These are phyloP conservation scores for Chaetomiaceae sp. DNA, from an alignment of 2,329 filamentous ascomycete species.

Conservation along the genomic window DNA sequence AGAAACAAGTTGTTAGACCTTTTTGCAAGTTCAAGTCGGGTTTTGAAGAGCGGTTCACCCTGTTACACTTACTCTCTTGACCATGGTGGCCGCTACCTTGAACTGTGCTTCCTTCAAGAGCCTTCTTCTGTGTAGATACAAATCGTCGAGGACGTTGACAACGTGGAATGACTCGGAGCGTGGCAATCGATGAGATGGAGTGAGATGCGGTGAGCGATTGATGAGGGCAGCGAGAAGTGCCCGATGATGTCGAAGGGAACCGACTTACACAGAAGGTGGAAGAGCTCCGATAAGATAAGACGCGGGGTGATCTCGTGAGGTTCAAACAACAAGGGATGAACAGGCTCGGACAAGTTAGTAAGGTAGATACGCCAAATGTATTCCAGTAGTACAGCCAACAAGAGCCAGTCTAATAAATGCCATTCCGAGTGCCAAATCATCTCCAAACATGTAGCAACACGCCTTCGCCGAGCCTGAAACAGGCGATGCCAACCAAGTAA, in stretches of 20 bases:
- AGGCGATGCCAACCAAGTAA: neutral
- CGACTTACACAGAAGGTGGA: neutral
- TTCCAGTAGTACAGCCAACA: neutral
- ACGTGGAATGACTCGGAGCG: neutral
- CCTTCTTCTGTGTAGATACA: neutral
- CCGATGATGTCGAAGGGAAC: conserved; percentile 11
- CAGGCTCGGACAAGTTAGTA: neutral
- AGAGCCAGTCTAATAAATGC: conserved; percentile 12
- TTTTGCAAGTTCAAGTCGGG: no score
- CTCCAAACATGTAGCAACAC: conserved; percentile 2
- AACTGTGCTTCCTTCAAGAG: no score
- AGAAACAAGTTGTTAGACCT: no score
- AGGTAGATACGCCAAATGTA: neutral
- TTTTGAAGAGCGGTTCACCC: no score
- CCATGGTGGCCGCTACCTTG: conserved; percentile 4
- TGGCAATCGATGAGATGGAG: neutral
- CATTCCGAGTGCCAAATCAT: conserved; percentile 9
- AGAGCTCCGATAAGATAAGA: conserved; percentile 21
- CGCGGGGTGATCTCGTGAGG: neutral
- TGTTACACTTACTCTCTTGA: conserved; percentile 4
- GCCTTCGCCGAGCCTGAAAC: conserved; percentile 1
- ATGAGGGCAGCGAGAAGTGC: neutral
- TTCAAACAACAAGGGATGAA: neutral
- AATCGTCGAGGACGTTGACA: neutral
- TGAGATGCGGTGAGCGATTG: neutral